These are phyloP conservation scores for Allomyces macrogynus DNA, from an alignment of 192 early-diverging fungal species.

Conservation along the genomic window DNA sequence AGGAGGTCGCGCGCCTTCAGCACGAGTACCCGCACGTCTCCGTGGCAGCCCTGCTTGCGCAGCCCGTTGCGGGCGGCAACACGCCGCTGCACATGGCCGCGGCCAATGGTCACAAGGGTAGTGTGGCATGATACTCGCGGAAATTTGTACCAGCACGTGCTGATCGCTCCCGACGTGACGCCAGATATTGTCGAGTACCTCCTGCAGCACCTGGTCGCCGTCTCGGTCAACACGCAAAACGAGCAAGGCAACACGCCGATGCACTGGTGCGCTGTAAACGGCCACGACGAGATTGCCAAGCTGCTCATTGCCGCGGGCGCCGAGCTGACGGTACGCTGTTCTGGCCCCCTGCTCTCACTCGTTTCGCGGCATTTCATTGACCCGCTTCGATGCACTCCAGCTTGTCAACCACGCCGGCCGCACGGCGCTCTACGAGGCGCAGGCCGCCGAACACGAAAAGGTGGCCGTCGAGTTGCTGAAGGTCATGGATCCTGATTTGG, in stretches of 20 bases:
- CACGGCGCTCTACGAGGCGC: neutral
- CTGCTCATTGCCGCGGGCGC: conserved; percentile 37
- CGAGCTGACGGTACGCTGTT: conserved; percentile 24
- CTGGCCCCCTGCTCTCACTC: no score
- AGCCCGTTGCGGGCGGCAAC: conserved; percentile 27
- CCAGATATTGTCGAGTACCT: conserved; percentile 32
- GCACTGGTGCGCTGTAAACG: conserved; percentile 74
- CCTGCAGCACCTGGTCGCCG: conserved; percentile 11
- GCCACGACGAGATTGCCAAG: conserved; percentile 45
- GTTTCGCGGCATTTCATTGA: no score
- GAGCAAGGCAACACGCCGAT: conserved; percentile 47
- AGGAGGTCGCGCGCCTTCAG: conserved; percentile 4
- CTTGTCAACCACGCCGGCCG: neutral
- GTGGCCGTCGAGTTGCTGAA: neutral
- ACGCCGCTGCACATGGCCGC: conserved; percentile 62
- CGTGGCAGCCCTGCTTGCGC: conserved; percentile 9
- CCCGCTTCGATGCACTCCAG: no score
- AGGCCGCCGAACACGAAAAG: neutral
- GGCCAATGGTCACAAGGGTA: conserved; percentile 56
- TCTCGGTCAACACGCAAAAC: conserved; percentile 28
- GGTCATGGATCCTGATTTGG: neutral
- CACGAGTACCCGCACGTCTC: conserved; percentile 11
- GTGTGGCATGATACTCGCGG: neutral
- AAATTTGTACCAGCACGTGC: no score
- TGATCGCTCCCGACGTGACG: neutral